phyloP scores from a whole-genome alignment of 2,329 filamentous ascomycete species.

The Fusarium sp. region DNA sequence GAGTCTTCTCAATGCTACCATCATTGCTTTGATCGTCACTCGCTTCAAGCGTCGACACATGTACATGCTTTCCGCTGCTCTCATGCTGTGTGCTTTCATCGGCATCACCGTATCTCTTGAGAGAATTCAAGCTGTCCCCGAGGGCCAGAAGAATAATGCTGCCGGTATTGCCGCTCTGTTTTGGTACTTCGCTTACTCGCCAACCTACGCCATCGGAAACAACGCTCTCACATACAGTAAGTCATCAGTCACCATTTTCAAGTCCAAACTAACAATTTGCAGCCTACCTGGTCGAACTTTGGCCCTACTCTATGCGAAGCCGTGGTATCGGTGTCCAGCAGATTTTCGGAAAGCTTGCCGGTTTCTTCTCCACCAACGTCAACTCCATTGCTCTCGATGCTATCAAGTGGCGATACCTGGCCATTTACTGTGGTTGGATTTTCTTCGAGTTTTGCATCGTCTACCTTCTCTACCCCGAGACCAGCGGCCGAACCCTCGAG shows the following conservation, averaged over 20 bases:
- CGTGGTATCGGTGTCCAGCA: slow-evolving; percentile 69
- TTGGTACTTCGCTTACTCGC: slow-evolving; percentile 28
- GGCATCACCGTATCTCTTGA: slow-evolving; percentile 62
- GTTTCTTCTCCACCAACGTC: slow-evolving; percentile 56
- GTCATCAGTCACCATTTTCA: accelerated
- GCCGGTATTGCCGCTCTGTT: slow-evolving; percentile 27
- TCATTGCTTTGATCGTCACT: slow-evolving; percentile 54
- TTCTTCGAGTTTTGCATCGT: slow-evolving; percentile 62
- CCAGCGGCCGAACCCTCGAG: slow-evolving; percentile 77
- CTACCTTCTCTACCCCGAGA: slow-evolving; percentile 87
- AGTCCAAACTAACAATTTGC: not conserved
- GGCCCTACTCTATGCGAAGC: slow-evolving; percentile 65
- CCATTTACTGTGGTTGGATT: slow-evolving; percentile 56
- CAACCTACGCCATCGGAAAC: slow-evolving; percentile 37
- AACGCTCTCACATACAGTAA: slow-evolving; percentile 38
- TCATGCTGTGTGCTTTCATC: slow-evolving; percentile 61
- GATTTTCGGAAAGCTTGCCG: slow-evolving; percentile 57
- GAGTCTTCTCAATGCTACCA: slow-evolving; percentile 54
- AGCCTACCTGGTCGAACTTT: slow-evolving; percentile 66
- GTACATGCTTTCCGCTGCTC: slow-evolving; percentile 61
- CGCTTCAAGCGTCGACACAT: slow-evolving; percentile 60
- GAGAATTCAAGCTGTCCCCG: slow-evolving; percentile 49
- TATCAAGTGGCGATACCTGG: slow-evolving; percentile 55
- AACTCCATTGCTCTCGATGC: slow-evolving; percentile 55
- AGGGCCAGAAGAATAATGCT: slow-evolving; percentile 3